phyloP scores from a whole-genome alignment of 352 stramenopile species.

The Pilasporangium apinafurcum region DNA sequence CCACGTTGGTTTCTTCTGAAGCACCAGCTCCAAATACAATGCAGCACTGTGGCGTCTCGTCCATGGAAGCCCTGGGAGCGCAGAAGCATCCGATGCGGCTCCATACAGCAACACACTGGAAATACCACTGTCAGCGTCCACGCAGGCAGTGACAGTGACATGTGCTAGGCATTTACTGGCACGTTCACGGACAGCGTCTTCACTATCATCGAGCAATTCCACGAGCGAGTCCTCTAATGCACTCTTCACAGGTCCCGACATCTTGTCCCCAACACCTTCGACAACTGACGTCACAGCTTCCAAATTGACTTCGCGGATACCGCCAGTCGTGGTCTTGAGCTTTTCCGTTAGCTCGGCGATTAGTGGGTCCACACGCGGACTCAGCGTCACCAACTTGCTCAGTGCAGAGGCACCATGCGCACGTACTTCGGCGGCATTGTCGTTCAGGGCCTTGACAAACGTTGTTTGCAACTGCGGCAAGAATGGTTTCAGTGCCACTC shows the following conservation, averaged over 20 bases:
- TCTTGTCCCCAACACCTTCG: slow-evolving; percentile 58
- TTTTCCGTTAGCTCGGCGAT: slow-evolving; percentile 93
- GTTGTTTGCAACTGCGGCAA: slow-evolving; percentile 99
- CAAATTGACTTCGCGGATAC: slow-evolving; percentile 76
- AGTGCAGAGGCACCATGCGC: slow-evolving; percentile 89
- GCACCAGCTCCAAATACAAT: slow-evolving; percentile 44
- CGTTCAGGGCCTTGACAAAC: slow-evolving; percentile 99
- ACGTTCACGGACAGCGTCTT: slow-evolving; percentile 58
- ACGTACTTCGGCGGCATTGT: slow-evolving; percentile 92
- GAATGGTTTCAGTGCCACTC: slow-evolving; percentile 97
- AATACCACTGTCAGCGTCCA: slow-evolving; percentile 27
- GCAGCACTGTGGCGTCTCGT: slow-evolving; percentile 59
- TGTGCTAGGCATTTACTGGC: slow-evolving; percentile 66
- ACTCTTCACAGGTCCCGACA: slow-evolving; percentile 41
- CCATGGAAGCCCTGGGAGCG: slow-evolving; percentile 33
- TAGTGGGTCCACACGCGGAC: slow-evolving; percentile 93
- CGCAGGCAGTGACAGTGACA: slow-evolving; percentile 40
- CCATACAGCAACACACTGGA: slow-evolving; percentile 38
- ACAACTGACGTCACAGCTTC: slow-evolving; percentile 62
- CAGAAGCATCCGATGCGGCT: slow-evolving; percentile 26
- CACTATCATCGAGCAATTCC: slow-evolving; percentile 52
- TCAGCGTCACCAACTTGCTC: slow-evolving; percentile 91
- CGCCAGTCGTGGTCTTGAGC: slow-evolving; percentile 48
- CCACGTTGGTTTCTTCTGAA: slow-evolving; percentile 36
- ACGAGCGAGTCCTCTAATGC: slow-evolving; percentile 57